A percentile compares a stretch with the other conserved stretches of the same genome.
phyloP scores from a whole-genome alignment of 805 yeast species.

The Kuraishia hungarica region DNA sequence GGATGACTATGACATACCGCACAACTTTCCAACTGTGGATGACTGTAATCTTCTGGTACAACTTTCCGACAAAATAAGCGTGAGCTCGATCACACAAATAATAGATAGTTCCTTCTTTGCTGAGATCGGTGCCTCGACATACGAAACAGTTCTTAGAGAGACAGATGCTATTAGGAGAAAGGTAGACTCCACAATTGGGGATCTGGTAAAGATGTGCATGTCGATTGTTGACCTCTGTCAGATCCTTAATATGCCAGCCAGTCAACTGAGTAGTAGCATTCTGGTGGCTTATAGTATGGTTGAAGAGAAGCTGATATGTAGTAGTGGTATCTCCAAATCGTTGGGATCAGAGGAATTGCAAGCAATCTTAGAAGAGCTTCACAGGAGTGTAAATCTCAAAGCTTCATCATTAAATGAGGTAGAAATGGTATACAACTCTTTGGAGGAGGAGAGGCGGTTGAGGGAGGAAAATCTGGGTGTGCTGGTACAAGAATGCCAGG shows the following conservation, averaged over 20 bases:
- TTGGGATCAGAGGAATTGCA: not conserved
- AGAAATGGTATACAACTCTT: not conserved
- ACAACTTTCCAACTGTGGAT: not conserved
- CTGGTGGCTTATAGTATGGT: not conserved
- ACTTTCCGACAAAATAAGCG: not conserved
- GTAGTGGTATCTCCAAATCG: not conserved
- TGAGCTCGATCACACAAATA: not conserved
- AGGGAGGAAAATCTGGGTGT: not conserved
- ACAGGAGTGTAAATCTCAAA: not conserved
- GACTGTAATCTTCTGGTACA: not conserved
- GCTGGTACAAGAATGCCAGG: not conserved
- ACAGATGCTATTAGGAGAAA: not conserved
- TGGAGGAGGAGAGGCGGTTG: not conserved
- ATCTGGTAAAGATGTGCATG: not conserved
- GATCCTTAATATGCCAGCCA: not conserved
- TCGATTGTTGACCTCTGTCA: not conserved
- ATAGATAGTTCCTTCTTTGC: not conserved
- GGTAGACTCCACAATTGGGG: not conserved
- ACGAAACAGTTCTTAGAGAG: not conserved
- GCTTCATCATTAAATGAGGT: not conserved
- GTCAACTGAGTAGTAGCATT: not conserved
- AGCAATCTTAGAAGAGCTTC: not conserved
- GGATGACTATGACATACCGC: not conserved
- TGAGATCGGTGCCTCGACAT: not conserved
- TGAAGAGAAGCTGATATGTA: not conserved